phyloP scores from a whole-genome alignment of 139 green algal genomes.

The Chlorella sp. region DNA sequence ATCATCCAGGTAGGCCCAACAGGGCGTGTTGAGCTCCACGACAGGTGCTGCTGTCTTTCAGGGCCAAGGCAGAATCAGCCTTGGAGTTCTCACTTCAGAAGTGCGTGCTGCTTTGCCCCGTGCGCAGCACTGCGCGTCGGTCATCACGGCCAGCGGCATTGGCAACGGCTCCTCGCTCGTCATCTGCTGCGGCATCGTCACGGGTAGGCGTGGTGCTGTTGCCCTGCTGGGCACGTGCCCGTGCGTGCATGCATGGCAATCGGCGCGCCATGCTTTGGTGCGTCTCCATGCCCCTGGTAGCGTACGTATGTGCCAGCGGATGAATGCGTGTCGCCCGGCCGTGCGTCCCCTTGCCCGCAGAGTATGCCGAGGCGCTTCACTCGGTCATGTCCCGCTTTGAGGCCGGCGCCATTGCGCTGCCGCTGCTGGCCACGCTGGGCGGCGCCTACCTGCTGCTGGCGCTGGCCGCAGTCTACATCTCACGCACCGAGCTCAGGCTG shows the following conservation, averaged over 20 bases:
- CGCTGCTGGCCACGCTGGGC: slow-evolving; percentile 13
- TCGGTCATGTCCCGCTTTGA: slow-evolving; percentile 22
- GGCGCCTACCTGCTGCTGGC: slow-evolving; percentile 37
- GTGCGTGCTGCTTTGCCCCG: not conserved
- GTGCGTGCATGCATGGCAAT: too few species aligned
- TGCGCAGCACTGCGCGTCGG: slow-evolving; percentile 32
- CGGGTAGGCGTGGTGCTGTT: too few species aligned
- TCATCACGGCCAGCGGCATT: slow-evolving; percentile 42
- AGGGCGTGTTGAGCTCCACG: not conserved
- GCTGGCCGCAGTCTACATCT: slow-evolving; percentile 36
- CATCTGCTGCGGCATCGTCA: slow-evolving; percentile 48
- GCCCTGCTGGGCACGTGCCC: too few species aligned
- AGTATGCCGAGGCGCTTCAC: slow-evolving; percentile 42
- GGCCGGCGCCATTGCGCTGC: slow-evolving; percentile 8
- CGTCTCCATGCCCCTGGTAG: not conserved
- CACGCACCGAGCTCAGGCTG: slow-evolving; percentile 36
- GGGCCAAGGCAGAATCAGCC: too few species aligned
- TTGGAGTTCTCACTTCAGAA: too few species aligned
- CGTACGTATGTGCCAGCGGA: too few species aligned
- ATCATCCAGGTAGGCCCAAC: slow-evolving; percentile 20
- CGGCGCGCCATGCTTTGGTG: not conserved
- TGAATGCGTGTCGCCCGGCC: not conserved
- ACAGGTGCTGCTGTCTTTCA: too few species aligned
- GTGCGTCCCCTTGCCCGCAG: slow-evolving; percentile 12
- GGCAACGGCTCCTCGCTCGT: slow-evolving; percentile 49